Conservation (phyloP, 208 protist species). For the Perkinsela sp. region DNA sequence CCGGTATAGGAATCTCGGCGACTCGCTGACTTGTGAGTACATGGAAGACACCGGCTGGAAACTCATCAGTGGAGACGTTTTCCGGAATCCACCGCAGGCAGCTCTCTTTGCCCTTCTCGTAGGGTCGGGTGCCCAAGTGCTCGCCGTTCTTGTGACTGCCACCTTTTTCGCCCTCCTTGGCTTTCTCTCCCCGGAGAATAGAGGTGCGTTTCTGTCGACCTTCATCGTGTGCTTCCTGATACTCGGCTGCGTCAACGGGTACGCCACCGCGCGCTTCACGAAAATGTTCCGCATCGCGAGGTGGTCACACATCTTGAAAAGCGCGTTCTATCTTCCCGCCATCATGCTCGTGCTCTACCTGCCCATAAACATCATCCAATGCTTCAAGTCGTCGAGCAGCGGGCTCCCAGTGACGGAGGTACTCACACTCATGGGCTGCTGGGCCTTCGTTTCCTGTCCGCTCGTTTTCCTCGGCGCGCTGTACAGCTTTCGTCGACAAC, state of each 20-base stretch:
- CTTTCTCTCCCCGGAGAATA: constrained; percentile 74
- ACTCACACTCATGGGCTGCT: constrained; percentile 26
- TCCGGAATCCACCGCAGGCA: constrained; percentile 56
- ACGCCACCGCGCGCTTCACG: constrained; percentile 59
- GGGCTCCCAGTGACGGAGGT: constrained; percentile 24
- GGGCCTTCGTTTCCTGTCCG: constrained; percentile 73
- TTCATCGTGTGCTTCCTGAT: constrained; percentile 39
- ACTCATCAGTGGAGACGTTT: constrained; percentile 85
- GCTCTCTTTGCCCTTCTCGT: constrained; percentile 53
- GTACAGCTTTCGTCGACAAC: constrained; percentile 61
- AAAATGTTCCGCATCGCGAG: constrained; percentile 52
- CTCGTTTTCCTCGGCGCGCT: constrained; percentile 79
- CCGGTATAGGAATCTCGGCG: constrained; percentile 35
- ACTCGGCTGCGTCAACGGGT: constrained; percentile 59
- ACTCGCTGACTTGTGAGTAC: background rate
- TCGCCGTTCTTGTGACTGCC: constrained; percentile 37
- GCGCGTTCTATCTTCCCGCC: constrained; percentile 23
- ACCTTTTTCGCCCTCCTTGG: constrained; percentile 71
- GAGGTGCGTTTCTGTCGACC: constrained; percentile 57
- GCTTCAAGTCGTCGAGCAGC: constrained; percentile 15
- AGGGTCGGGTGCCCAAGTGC: constrained; percentile 75
- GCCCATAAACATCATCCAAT: constrained; percentile 25
- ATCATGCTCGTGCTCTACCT: constrained; percentile 20
- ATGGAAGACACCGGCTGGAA: constrained; percentile 62
- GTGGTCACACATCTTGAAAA: constrained; percentile 67